Conservation (phyloP, 148 eudicot genomes). For the Rhododendron ferrugineum region DNA sequence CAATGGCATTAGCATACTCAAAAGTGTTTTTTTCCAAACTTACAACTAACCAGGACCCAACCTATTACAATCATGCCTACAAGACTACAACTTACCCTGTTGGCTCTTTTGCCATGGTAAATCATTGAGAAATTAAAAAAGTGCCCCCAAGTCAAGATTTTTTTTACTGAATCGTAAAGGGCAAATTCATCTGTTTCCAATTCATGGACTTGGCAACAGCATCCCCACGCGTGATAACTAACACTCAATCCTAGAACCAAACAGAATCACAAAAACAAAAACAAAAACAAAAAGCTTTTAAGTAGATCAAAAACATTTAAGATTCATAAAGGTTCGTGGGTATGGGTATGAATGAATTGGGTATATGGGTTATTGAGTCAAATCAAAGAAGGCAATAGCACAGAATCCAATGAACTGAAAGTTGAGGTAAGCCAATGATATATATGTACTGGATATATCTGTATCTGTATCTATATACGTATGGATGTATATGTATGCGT, state of each 20-base stretch:
- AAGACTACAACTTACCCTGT: neutral
- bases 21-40: neutral
- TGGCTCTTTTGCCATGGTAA: neutral
- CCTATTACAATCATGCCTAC: neutral
- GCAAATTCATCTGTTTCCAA: neutral
- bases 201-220: neutral
- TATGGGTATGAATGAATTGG: neutral
- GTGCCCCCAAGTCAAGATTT: neutral
- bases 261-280: neutral
- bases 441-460: neutral
- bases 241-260: neutral
- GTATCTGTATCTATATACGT: neutral
- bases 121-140: neutral
- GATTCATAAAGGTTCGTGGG: neutral
- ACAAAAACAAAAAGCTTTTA: neutral
- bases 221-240: neutral
- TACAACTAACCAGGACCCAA: neutral
- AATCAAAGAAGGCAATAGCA: neutral
- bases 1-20: neutral
- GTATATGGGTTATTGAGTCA: neutral
- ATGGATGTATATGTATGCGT: neutral
- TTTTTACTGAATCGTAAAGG: neutral
- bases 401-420: neutral
- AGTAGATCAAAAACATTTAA: neutral
- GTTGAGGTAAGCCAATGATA: neutral